Base-by-base conservation (phyloP, 495 filamentous ascomycete genomes). In the Penicillium lagena region DNA sequence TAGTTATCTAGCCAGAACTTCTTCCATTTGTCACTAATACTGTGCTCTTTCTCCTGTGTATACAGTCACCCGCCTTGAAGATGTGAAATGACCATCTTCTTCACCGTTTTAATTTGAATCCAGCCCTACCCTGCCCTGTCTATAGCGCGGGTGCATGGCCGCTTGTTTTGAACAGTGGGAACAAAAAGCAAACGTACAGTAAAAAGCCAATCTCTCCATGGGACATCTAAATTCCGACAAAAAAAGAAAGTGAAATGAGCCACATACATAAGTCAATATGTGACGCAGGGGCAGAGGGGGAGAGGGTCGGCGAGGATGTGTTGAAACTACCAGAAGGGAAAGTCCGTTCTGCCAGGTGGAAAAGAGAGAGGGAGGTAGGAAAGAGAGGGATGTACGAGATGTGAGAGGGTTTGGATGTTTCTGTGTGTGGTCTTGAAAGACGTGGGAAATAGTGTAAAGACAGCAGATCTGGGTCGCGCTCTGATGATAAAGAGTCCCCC, bases 181-280 rank as follows among this genome's bases (percentile, higher is more conserved):
- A 22, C 86, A 85, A 44, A 80, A 79, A 52, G 69, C 68, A 34
- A 43, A 42, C 41, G 32, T 33, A 31, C 37, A 45, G 45, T 34
- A 14, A 32, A 47, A 33, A 42, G 46, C 71, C 74, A 42, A 86
- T 76, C 55, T 86, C 86, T 53, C 70, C 64, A 55, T 86, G 72
- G 22, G 22, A 34, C 51, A 95, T 79, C 66, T 86, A 89, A 43
- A 73, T 73, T 27, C 89, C 73, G 70, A 91, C 87, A 45, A 82
- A 81, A 77, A 77, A 7, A 79, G 77, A 62, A 17, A 40, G 22
- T 17, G 38, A 39, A 15, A 28, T 35, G 35, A 40, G 50, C 43
- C 39, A 43, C 22, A 22, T 22, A 22, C 22, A 22, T 22, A 22
- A 22, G 37, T 91, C 86, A 39, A 94, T 79, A 56, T 90, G 33